Evolutionary conservation across 148 eudicot species (phyloP).

Genomic region (Rhododendron kiyosumense): DNA sequence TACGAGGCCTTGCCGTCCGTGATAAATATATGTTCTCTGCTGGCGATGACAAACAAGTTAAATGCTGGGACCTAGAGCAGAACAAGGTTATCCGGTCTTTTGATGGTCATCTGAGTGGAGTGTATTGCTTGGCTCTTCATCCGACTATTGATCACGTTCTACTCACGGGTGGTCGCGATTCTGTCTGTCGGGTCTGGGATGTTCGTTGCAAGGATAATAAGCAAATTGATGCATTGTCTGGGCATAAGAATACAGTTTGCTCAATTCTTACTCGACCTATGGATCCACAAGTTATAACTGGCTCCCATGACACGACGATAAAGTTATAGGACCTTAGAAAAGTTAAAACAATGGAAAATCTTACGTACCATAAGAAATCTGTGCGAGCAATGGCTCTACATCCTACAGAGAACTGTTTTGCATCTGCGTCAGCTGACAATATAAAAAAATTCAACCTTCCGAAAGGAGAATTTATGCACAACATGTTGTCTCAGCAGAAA

Average conservation of each 20-base stretch:
- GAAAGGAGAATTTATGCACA: too few species aligned
- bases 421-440: too few species aligned
- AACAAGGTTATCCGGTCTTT: slow-evolving; percentile 97
- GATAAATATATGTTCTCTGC: slow-evolving; percentile 93
- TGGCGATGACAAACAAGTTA: slow-evolving; percentile 96
- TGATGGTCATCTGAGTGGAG: slow-evolving; percentile 98
- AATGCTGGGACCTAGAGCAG: slow-evolving; percentile 25
- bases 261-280: too few species aligned
- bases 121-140: slow-evolving; percentile 92
- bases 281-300: too few species aligned
- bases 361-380: slow-evolving; percentile 93
- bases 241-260: too few species aligned
- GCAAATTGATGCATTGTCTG: too few species aligned
- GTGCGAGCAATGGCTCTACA: slow-evolving; percentile 91
- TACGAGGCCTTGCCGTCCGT: slow-evolving; percentile 97
- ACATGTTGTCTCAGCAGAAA: too few species aligned
- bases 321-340: too few species aligned
- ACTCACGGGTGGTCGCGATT: slow-evolving; percentile 97
- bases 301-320: too few species aligned
- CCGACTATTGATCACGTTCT: slow-evolving; percentile 82
- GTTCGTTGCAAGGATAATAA: slow-evolving; percentile 51
- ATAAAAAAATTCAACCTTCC: too few species aligned
- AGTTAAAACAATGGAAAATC: slow-evolving; percentile 56
- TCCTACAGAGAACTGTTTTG: slow-evolving; percentile 51
- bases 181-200: slow-evolving; percentile 99